Conservation (phyloP, 805 yeast species). For the Kluyveromyces siamensis region DNA sequence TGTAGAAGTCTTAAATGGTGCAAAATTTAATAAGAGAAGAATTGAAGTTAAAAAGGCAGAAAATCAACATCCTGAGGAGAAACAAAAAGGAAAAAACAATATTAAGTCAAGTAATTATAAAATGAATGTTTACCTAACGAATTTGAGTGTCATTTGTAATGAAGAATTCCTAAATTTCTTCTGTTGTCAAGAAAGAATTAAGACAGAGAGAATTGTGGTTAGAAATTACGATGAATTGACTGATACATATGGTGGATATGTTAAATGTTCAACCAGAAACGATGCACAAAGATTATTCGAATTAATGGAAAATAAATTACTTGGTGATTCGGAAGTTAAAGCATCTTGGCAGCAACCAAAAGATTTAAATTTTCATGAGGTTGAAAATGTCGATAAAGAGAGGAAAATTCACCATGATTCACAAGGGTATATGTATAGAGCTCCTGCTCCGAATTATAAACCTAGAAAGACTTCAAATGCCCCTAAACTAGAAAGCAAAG, state of each 20-base stretch:
- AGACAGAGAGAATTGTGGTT: conserved; percentile 10
- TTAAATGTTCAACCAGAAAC: conserved; percentile 13
- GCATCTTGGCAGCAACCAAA: conserved; percentile 15
- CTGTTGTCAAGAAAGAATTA: conserved; percentile 20
- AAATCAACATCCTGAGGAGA: conserved; percentile 2
- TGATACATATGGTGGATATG: conserved; percentile 19
- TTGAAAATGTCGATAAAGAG: not conserved
- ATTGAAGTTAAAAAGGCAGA: conserved; percentile 20
- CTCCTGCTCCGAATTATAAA: conserved; percentile 2
- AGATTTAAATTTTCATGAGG: not conserved
- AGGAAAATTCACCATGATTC: not conserved
- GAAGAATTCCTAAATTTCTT: conserved; percentile 19
- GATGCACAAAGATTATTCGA: conserved; percentile 16
- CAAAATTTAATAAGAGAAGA: conserved; percentile 19
- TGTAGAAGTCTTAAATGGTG: conserved; percentile 26
- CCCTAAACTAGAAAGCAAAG: not conserved
- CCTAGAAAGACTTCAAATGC: not conserved
- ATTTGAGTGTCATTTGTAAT: conserved; percentile 23
- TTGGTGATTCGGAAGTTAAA: conserved; percentile 22
- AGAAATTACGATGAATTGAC: conserved; percentile 10
- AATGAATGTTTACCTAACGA: conserved; percentile 15
- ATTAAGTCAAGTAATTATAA: conserved; percentile 7
- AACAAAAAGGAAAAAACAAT: conserved; percentile 1
- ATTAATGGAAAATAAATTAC: conserved; percentile 16
- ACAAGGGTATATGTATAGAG: conserved; percentile 1